Base-by-base conservation (phyloP, 176 grass and related monocot genomes). In the Eragrostis nindensis region DNA sequence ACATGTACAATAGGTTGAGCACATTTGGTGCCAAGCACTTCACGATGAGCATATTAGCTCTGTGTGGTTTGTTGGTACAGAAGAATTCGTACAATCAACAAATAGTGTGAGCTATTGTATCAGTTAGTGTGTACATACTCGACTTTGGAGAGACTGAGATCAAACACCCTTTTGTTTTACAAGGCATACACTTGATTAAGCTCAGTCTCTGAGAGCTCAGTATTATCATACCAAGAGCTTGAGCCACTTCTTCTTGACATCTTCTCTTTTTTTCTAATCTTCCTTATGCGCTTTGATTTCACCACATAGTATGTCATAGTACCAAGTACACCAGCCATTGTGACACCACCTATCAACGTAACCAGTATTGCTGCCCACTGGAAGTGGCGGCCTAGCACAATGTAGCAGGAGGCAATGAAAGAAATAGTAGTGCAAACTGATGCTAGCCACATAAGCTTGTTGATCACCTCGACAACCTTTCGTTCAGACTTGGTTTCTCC, bases 261-360 rank as follows among this genome's bases (percentile, higher is more conserved):
- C 61, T 89, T 98, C 67, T 94, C 85, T 63, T 77, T 95, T 87
- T 93, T 95, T 83, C 90, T 93, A 63, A 95, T 98, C 73, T 85
- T 86, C 56, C 92, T 76, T 29, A 75, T 89, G 56, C 78, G 85
- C 55, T 98, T 98, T 48, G 90, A 98, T 82, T 98, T 98, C 27
- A 98, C 88, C 54, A 98, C 95, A 76, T 89, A 98, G 54, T 91
- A 98, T 63, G 95, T 95, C 95, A 98, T 98, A 57, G 95, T 89
- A 74, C 95, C 90, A 74, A 98, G 90, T 75, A 98, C 95, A 8
- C 90, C 87, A 74, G 93, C 64, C 92, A 98, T 98, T 81, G 81
- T 98, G 54, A 91, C 70, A 48, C 87, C 92, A 79, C 95, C 95
- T 62, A 95, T 95, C 68, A 98, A 66, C 62, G 84, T 83, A 74